These are phyloP conservation scores for Macrolepiota dolichaula DNA, from an alignment of 768 basidiomycete species.

Conservation along the genomic window DNA sequence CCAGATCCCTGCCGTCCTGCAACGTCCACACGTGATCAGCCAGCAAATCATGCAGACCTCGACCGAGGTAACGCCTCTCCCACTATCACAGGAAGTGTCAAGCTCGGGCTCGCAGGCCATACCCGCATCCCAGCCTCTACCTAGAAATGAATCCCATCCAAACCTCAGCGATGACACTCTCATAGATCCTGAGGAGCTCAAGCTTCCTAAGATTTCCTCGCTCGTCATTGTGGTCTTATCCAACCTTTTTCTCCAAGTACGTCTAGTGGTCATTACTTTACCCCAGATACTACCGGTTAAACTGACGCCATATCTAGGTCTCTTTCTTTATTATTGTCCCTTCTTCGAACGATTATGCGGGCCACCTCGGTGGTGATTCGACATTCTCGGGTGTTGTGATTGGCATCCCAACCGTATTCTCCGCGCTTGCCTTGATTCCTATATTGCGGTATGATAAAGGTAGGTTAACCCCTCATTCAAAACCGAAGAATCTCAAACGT, in stretches of 20 bases:
- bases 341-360: slow-evolving; percentile 59
- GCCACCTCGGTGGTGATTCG: slow-evolving; percentile 56
- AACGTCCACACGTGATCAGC: no score
- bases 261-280: neutral
- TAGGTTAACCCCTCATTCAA: slow-evolving; percentile 15
- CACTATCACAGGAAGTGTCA: neutral
- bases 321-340: slow-evolving; percentile 71
- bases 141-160: neutral
- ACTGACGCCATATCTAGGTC: slow-evolving; percentile 30
- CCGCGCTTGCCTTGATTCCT: slow-evolving; percentile 54
- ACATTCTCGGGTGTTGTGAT: slow-evolving; percentile 68
- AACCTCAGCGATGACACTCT: neutral
- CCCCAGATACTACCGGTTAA: neutral
- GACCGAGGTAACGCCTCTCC: no score
- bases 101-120: neutral
- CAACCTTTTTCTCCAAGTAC: slow-evolving; percentile 28
- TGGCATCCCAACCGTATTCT: slow-evolving; percentile 62
- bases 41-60: no score
- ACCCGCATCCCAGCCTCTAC: neutral
- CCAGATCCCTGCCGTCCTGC: no score
- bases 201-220: slow-evolving; percentile 23
- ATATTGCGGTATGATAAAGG: slow-evolving; percentile 56
- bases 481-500: neutral
- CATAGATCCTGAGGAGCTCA: slow-evolving; percentile 19
- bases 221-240: slow-evolving; percentile 25